Base-by-base conservation (phyloP, 2,329 filamentous ascomycete species). In the Aureobasidium vineae region DNA sequence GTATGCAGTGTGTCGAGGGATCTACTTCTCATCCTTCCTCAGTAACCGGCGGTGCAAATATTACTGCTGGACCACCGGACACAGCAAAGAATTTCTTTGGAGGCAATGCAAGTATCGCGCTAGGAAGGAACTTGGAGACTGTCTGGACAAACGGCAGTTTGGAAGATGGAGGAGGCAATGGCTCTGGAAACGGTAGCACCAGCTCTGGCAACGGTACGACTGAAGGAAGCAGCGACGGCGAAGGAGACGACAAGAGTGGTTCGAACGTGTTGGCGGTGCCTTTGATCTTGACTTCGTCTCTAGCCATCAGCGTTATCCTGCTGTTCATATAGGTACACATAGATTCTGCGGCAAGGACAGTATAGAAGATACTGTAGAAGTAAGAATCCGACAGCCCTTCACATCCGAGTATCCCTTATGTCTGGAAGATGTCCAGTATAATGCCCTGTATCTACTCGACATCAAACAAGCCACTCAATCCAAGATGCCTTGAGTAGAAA, bases 1-100 rank as follows among this genome's bases (percentile, higher is more conserved):
- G n/a, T 11, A 56, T 43, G 26, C 53, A 67, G 23, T 72, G 71
- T 57, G 69, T 73, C 1, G 38, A 59, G 7, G 70, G 67, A 5
- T 72, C 71, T 19, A 70, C 67, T 11, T 70, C 66, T 16, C 66
- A 71, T 50, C 63, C 68, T 21, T 71, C 70, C 36, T 64, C 64
- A 0, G 31, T 61, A 2, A 19, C 28, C 5, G 57, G 43, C 8
- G 57, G 54, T 33, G 26, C 26, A 5, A 33, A 45, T 4, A 45
- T 59, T 5, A 45, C 54, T 3, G 54, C 54, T 23, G 54, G 23
- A 15, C 54, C 54, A 13, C 54, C 54, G 2, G 54, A 33, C 0
- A 33, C 13, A 26, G 54, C 54, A 1, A 33, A 10, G 3, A 59
- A 59, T 13, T 59, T 59, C 54, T 59, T 59, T 2, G 54, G 54